Base-by-base conservation (phyloP, 305 asterid species). In the Andrographis paniculata region DNA sequence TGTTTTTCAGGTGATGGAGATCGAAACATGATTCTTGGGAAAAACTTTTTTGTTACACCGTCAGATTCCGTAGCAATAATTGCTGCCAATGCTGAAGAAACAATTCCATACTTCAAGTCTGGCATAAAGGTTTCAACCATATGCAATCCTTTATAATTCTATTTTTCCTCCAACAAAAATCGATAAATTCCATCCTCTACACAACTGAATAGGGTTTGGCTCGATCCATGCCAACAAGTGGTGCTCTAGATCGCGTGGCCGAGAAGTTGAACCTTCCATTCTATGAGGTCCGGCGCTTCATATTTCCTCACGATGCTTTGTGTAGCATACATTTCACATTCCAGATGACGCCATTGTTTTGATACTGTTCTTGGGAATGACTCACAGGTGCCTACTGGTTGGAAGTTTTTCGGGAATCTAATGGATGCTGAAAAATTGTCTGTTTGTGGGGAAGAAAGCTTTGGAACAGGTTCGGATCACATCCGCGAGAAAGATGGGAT, bases 361-460 rank as follows among this genome's bases (percentile, higher is more conserved):
- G 12, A 55, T 36, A 57, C n/a, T n/a, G n/a, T n/a, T n/a, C n/a
- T n/a, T n/a, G n/a, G n/a, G n/a, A n/a, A n/a, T n/a, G n/a, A n/a
- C n/a, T n/a, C n/a, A n/a, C n/a, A 89, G 99, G 99, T 91, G 49
- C 99, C 99, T 42, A 91, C 99, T 51, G 99, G 99, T 51, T 91
- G 99, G 99, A 91, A 91, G 73, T 91, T 83, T 67, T 91, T 91
- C 58, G 96, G 99, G 50, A 91, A 91, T 79, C 70, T 91, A 65
- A 91, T 91, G 99, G 99, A 91, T 77, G 96, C 95, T 68, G 99
- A 94, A 65, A 76, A 78, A 89, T 91, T 96, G 62, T 91, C 99
- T 22, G 60, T 91, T 60, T 91, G 99, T 69, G 99, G 99, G 53
- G 99, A 91, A 91, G 99, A 91, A 72, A 91, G 99, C 72, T 91